Conservation (phyloP, 1,284 basidiomycete genomes). For the Melampsora larici-populina region DNA sequence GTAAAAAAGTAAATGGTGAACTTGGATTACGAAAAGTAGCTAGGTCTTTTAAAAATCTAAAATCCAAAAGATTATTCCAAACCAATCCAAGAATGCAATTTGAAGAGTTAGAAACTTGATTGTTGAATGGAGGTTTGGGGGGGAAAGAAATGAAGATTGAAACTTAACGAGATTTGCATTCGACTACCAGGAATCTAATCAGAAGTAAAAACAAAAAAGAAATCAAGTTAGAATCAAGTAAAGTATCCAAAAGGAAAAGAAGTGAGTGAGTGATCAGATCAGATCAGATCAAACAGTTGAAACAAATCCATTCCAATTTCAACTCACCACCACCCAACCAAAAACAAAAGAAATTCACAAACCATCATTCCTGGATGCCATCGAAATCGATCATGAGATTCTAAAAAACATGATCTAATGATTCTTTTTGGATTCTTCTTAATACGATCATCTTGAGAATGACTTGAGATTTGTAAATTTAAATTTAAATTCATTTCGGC, state of each 20-base stretch:
- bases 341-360: not conserved
- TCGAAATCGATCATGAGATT: conserved; percentile 54
- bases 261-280: not conserved
- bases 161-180: conserved; percentile 59
- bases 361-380: conserved; percentile 62
- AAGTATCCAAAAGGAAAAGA: not conserved
- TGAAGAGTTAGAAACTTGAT: not conserved
- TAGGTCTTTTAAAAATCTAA: conserved; percentile 63
- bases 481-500: conserved; percentile 5
- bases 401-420: conserved; percentile 60
- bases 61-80: not conserved
- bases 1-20: conserved; percentile 62
- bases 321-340: not conserved
- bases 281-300: not conserved
- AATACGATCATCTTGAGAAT: no score
- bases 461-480: no score
- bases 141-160: not conserved
- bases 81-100: no score
- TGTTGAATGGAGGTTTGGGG: not conserved
- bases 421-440: no score
- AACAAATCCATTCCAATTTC: not conserved
- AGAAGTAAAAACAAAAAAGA: no score
- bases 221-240: no score
- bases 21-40: conserved; percentile 62
- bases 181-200: conserved; percentile 58